Conservation (phyloP, 2,329 filamentous ascomycete species). For the Trichoderma cornu-damae region DNA sequence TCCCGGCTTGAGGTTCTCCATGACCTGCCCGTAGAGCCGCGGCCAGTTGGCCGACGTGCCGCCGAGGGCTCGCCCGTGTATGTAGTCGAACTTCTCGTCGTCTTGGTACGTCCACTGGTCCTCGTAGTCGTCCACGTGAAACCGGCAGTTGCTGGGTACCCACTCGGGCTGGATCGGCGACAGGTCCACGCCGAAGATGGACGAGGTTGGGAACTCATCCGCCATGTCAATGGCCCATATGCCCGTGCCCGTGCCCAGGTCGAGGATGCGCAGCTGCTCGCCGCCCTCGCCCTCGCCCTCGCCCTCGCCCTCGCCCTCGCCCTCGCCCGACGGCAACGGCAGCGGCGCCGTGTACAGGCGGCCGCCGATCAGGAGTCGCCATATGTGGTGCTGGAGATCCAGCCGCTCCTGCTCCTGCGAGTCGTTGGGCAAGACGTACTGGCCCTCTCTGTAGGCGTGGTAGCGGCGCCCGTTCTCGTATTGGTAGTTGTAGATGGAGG, state of each 20-base stretch:
- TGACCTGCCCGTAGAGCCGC: constrained; percentile 29
- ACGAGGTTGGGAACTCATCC: constrained; percentile 37
- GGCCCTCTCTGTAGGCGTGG: constrained; percentile 43
- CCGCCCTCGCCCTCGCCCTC: too few species aligned
- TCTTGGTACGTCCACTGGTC: constrained; percentile 39
- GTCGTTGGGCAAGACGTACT: constrained; percentile 46
- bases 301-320: too few species aligned
- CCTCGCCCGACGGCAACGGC: too few species aligned
- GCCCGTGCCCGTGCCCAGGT: constrained; percentile 57
- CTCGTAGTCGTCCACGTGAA: constrained; percentile 61
- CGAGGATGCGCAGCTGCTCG: constrained; percentile 41
- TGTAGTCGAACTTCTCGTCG: constrained; percentile 37
- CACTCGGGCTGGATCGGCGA: constrained; percentile 54
- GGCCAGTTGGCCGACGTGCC: constrained; percentile 33
- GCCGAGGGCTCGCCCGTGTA: constrained; percentile 33
- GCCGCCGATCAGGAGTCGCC: constrained; percentile 42
- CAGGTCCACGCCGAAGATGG: constrained; percentile 48
- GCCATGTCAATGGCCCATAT: constrained; percentile 58
- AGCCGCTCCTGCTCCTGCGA: constrained; percentile 50
- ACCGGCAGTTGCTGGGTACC: constrained; percentile 58
- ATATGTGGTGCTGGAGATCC: constrained; percentile 52
- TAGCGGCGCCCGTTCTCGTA: constrained; percentile 47
- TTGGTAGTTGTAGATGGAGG: constrained; percentile 40
- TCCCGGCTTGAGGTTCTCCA: constrained; percentile 31
- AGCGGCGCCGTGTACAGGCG: constrained; percentile 44